Percentiles rank a stretch among this genome's conserved stretches.
Conservation (phyloP, 306 rosid genomes). For the Ormosia emarginata region DNA sequence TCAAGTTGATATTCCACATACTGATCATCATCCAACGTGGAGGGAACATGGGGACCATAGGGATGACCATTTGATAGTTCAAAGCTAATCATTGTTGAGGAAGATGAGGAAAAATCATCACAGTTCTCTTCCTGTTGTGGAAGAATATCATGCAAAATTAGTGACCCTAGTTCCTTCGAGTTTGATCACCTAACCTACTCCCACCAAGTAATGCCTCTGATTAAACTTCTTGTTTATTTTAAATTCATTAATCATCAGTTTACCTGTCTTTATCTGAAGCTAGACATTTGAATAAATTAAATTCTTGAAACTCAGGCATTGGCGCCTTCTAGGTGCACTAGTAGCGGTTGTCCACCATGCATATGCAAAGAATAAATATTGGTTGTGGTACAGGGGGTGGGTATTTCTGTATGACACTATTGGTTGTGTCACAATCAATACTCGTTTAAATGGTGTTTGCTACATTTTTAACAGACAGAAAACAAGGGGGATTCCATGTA, state of each 20-base stretch:
- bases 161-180: neutral
- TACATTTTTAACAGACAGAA: too few relatives aligned
- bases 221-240: neutral
- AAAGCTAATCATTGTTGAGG: slow-evolving; percentile 92
- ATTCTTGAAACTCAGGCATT: neutral
- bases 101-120: slow-evolving; percentile 51
- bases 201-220: neutral
- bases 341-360: neutral
- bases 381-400: too few relatives aligned
- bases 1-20: slow-evolving; percentile 80
- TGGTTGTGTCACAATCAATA: too few relatives aligned
- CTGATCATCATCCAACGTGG: slow-evolving; percentile 64
- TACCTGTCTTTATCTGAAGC: neutral
- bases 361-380: neutral
- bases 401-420: too few relatives aligned
- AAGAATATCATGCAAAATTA: slow-evolving; percentile 16
- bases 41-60: slow-evolving; percentile 58
- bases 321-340: neutral
- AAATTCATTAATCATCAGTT: neutral
- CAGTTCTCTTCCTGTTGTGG: slow-evolving; percentile 53
- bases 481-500: too few relatives aligned
- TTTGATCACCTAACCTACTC: neutral
- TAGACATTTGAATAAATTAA: neutral
- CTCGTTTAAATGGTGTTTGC: too few relatives aligned
- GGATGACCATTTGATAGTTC: slow-evolving; percentile 72